These are phyloP conservation scores for Boletus rufocinnamomeus DNA, from an alignment of 768 basidiomycete genomes.

Conservation along the genomic window DNA sequence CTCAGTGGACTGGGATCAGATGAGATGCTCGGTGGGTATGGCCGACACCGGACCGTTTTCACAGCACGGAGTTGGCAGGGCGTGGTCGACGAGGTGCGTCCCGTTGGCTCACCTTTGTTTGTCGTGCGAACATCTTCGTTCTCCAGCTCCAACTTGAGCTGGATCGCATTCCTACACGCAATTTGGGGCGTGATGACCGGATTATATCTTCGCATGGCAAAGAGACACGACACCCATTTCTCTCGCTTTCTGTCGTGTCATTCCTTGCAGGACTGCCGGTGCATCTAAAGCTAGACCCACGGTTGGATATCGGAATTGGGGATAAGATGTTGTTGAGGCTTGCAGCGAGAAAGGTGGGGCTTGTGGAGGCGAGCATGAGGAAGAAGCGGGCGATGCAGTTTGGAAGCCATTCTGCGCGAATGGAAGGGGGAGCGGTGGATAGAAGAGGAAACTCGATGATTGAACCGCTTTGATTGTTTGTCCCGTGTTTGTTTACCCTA, in stretches of 20 bases:
- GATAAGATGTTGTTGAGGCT: slow-evolving; percentile 87
- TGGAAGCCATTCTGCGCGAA: slow-evolving; percentile 83
- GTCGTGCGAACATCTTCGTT: neutral
- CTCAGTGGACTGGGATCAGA: slow-evolving; percentile 94
- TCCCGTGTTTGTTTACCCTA: slow-evolving; percentile 23
- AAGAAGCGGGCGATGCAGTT: slow-evolving; percentile 99
- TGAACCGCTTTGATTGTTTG: slow-evolving; percentile 24
- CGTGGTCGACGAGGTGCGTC: slow-evolving; percentile 74
- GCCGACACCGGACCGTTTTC: slow-evolving; percentile 82
- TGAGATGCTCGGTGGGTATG: slow-evolving; percentile 93
- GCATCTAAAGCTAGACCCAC: slow-evolving; percentile 77
- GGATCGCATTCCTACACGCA: slow-evolving; percentile 82
- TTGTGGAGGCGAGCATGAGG: slow-evolving; percentile 68
- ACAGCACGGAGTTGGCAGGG: slow-evolving; percentile 67
- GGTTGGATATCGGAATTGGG: slow-evolving; percentile 73
- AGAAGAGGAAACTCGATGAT: slow-evolving; percentile 50
- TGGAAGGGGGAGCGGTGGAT: slow-evolving; percentile 61
- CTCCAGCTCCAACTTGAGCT: slow-evolving; percentile 85
- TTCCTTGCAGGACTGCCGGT: slow-evolving; percentile 82
- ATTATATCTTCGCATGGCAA: slow-evolving; percentile 90
- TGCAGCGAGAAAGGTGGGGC: slow-evolving; percentile 70
- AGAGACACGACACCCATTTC: slow-evolving; percentile 90
- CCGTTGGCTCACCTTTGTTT: neutral
- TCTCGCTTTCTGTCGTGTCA: slow-evolving; percentile 75
- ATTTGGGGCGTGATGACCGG: slow-evolving; percentile 93